Evolutionary conservation across 2,329 filamentous ascomycete genomes (phyloP), one percentile per base, ranked within the genome.

Genomic region (Sporothrix phasma): DNA sequence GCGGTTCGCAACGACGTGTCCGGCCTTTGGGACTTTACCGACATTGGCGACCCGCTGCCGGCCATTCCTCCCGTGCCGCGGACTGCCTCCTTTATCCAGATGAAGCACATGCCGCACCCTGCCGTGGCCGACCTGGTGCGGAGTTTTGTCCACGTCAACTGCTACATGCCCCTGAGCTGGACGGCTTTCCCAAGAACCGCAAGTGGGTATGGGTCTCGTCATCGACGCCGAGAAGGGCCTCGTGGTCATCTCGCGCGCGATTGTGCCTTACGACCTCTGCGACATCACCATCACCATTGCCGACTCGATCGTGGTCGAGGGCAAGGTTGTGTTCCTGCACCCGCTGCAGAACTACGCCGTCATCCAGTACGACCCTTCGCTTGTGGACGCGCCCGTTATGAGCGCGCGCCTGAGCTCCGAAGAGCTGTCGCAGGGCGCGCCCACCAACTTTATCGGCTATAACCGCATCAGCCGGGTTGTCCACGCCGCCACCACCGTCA

Each of bases 401-500:
- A 93, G 89, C 68, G 94, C 95, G 4, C 89, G 85, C 70, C 82
- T 99, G 59, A 91, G 91, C 71, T 86, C 81, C 5, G 85, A 90
- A 64, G 86, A 87, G 70, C 91, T 97, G 73, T 92, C 91, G 61
- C 94, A 97, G 77, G 94, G 94, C 41, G 90, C 92, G 58, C 88
- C 93, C 64, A 97, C 92, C 0, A 92, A 96, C 69, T 99, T 99
- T 76, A 89, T 99, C 67, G 95, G 94, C n/a, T 95, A 96, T 79
- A 99, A 99, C 73, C 88, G 95, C 69, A 97, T 97, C 69, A 88
- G 93, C 66, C 86, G 93, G 41, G 90, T 97, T 46, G 93, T 97
- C 3, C 90, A 97, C 69, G 90, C 92, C 5, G 92, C 96, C 70
- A 97, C 94, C 0, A 91, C 89, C 0, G 92, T 99, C 15, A 99